Percentiles rank a stretch among this genome's conserved stretches.
These are phyloP conservation scores for Hemileccinum rubropunctum DNA, from an alignment of 768 basidiomycete genomes.

Conservation along the genomic window DNA sequence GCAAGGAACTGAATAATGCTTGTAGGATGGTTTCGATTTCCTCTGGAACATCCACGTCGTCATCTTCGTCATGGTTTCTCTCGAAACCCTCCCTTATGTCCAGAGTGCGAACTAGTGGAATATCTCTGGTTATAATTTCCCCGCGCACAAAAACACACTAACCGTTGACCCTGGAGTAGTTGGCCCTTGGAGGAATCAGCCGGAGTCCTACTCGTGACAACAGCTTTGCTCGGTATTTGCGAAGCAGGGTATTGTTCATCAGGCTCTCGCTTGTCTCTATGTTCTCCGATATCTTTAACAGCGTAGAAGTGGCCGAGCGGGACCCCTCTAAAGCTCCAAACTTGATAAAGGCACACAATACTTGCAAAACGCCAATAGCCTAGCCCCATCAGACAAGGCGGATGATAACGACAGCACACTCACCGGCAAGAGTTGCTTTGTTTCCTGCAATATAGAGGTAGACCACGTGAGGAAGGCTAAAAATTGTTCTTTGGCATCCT, in stretches of 20 bases:
- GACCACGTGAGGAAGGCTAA: conserved; percentile 52
- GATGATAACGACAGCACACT: conserved; percentile 10
- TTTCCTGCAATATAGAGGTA: conserved; percentile 33
- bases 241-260: conserved; percentile 58
- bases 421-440: conserved; percentile 53
- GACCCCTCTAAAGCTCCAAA: conserved; percentile 56
- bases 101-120: conserved; percentile 23
- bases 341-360: conserved; percentile 69
- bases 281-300: conserved; percentile 45
- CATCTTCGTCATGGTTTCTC: conserved; percentile 26
- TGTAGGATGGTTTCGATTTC: conserved; percentile 75
- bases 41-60: conserved; percentile 68
- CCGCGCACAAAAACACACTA: conserved; percentile 22
- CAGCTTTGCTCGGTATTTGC: conserved; percentile 68
- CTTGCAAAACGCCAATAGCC: conserved; percentile 68
- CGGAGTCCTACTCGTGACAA: conserved; percentile 62
- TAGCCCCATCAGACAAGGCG: conserved; percentile 28
- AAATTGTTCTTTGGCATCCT: conserved; percentile 53
- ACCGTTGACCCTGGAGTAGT: conserved; percentile 42
- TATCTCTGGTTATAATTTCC: conserved; percentile 22
- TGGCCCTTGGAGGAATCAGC: conserved; percentile 50
- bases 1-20: conserved; percentile 65
- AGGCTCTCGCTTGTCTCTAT: conserved; percentile 43
- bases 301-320: conserved; percentile 37
- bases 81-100: conserved; percentile 13